Conservation (phyloP, 2,329 filamentous ascomycete genomes). For the Colletotrichum kahawae region DNA sequence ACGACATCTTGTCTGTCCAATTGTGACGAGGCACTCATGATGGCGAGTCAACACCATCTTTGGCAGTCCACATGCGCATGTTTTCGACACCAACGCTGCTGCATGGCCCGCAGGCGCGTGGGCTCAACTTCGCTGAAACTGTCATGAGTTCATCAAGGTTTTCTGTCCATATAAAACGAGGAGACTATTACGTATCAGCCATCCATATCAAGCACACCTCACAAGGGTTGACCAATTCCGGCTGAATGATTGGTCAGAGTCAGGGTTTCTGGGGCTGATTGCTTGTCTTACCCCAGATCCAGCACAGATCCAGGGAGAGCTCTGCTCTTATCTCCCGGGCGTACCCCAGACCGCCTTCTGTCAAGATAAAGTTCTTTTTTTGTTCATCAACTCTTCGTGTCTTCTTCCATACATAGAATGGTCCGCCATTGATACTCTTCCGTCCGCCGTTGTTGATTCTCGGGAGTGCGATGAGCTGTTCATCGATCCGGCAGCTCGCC, state of each 20-base stretch:
- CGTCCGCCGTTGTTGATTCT: neutral
- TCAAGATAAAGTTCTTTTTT: neutral
- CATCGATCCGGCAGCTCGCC: constrained; percentile 15
- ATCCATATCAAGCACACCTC: neutral
- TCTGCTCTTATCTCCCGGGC: constrained; percentile 10
- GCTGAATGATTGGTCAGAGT: constrained; percentile 10
- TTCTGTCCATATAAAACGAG: neutral
- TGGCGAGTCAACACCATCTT: neutral
- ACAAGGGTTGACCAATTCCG: constrained; percentile 6
- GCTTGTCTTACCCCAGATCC: constrained; percentile 19
- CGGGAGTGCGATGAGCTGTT: constrained; percentile 11
- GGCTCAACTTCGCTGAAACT: neutral
- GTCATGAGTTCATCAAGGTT: neutral
- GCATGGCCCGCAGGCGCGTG: neutral
- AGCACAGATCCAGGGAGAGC: constrained; percentile 14
- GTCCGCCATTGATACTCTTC: neutral
- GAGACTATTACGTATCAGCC: constrained; percentile 11
- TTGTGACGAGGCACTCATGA: neutral
- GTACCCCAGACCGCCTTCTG: constrained; percentile 8
- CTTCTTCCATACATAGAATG: neutral
- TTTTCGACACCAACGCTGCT: neutral
- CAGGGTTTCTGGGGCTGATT: neutral
- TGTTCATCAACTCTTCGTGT: neutral
- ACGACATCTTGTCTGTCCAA: neutral
- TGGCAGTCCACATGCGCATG: neutral